These are phyloP conservation scores for Salix brachista DNA, from an alignment of 345 rosid genomes.

Conservation along the genomic window DNA sequence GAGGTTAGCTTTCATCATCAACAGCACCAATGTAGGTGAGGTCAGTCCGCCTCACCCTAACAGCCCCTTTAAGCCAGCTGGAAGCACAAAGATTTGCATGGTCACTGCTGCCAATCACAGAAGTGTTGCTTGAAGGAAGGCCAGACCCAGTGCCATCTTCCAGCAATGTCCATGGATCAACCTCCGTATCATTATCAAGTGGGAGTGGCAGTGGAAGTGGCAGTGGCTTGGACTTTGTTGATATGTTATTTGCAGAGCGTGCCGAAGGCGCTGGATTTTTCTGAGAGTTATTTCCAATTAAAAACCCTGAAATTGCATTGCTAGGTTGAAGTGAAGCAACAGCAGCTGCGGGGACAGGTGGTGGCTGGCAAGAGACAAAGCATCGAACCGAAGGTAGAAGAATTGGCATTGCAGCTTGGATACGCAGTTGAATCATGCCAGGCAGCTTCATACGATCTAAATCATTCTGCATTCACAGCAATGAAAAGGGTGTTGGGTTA, in stretches of 20 bases:
- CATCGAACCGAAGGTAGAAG: conserved; percentile 58
- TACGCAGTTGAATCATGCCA: conserved; percentile 77
- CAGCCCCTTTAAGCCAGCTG: conserved; percentile 92
- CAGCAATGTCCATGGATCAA: conserved; percentile 93
- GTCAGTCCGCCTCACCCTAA: conserved; percentile 82
- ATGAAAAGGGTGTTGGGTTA: not conserved
- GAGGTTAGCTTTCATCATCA: conserved; percentile 84
- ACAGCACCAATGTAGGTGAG: conserved; percentile 79
- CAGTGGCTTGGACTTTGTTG: conserved; percentile 56
- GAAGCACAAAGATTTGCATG: conserved; percentile 75
- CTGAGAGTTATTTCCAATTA: conserved; percentile 39
- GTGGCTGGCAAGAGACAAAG: conserved; percentile 66
- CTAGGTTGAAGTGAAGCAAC: conserved; percentile 59
- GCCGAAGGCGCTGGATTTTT: conserved; percentile 42
- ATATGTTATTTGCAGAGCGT: conserved; percentile 33
- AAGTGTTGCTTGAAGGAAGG: conserved; percentile 47
- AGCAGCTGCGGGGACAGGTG: conserved; percentile 55
- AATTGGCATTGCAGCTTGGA: conserved; percentile 90
- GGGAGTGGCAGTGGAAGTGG: conserved; percentile 35
- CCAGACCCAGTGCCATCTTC: conserved; percentile 88
- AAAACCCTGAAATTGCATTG: conserved; percentile 35
- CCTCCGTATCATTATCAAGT: conserved; percentile 56
- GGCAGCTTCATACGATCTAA: conserved; percentile 88
- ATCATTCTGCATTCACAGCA: conserved; percentile 62
- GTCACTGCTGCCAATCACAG: conserved; percentile 58